Base-by-base conservation (phyloP, 129 eudicot species). In the Flaveria trinervia region DNA sequence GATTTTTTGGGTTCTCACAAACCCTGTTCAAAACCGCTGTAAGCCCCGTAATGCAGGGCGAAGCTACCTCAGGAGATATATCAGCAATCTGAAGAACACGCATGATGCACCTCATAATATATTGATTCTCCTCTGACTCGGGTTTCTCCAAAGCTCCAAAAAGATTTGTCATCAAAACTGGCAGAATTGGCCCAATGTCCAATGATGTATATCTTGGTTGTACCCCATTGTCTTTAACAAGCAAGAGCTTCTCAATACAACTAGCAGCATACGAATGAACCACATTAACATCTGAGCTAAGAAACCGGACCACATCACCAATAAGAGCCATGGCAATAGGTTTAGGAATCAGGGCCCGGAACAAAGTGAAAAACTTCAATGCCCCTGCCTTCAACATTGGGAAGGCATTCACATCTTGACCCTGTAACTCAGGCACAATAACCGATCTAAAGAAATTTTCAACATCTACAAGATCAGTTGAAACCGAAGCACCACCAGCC, bases 221-320 rank as follows among this genome's bases (percentile, higher is more conserved):
- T 33, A 68, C 86, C 17, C 92, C 89, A 14, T 87, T 96, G 76
- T 94, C 99, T 60, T 87, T 94, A 25, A 94, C 97, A 68, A 91
- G 86, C 80, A 94, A 81, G 6, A 91, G 93, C 68, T 94, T 91
- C 73, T 94, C 99, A 57, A 94, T 88, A 81, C 96, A 94, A 76
- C 88, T 91, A n/a, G 96, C 99, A 26, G 97, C 97, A 82, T 94
- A 94, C n/a, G 99, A 94, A 65, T 94, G 99, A 66, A 91, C 96
- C 71, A 94, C 96, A 77, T 94, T 94, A 10, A 90, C 85, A 73
- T 91, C 99, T 25, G 96, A 83, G 41, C 55, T 41, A 59, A 94
- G 96, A 72, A 87, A 89, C 44, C 94, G 83, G 16, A 89, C 87
- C 52, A 94, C 97, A 72, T 91, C 97, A 45, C 89, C 96, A 13